phyloP scores from a whole-genome alignment of 2,329 filamentous ascomycete genomes.

The Aspergillus luchuensis region DNA sequence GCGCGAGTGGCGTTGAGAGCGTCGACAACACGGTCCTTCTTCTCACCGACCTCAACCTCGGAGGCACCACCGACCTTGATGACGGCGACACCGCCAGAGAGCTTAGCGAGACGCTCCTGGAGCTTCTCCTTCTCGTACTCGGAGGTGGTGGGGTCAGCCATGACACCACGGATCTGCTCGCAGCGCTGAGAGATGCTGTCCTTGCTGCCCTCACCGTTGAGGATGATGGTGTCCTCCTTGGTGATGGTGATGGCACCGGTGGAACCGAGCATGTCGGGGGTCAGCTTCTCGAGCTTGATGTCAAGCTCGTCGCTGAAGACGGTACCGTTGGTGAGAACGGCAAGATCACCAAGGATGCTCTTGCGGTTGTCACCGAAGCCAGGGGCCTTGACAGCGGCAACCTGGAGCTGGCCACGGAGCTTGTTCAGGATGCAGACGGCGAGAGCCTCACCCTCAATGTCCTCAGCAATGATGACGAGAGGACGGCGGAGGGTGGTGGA shows the following conservation, averaged over 20 bases:
- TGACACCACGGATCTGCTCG: constrained; percentile 98
- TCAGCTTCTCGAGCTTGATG: constrained; percentile 98
- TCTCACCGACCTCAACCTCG: constrained; percentile 98
- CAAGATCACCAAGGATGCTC: constrained; percentile 96
- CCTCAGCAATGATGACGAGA: constrained; percentile 97
- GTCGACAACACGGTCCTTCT: constrained; percentile 99
- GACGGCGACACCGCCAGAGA: constrained; percentile 97
- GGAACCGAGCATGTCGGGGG: constrained; percentile 90
- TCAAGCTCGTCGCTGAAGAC: constrained; percentile 99
- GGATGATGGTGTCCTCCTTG: constrained; percentile 98
- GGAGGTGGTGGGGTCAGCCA: constrained; percentile 87
- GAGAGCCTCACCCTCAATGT: constrained; percentile 97
- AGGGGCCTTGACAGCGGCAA: constrained; percentile 96
- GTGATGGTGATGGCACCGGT: constrained; percentile 99
- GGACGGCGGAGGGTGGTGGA: constrained; percentile 94
- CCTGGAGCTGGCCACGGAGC: constrained; percentile 98
- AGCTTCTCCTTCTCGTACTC: constrained; percentile 99
- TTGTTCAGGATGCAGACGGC: constrained; percentile 99
- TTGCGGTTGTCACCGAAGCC: constrained; percentile 99
- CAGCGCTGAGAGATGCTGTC: constrained; percentile 91
- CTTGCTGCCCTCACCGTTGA: constrained; percentile 96
- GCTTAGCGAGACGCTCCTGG: constrained; percentile 98
- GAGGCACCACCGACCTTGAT: constrained; percentile 98
- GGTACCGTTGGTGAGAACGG: constrained; percentile 91
- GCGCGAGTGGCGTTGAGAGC: constrained; percentile 97